These are phyloP conservation scores for Leccinum arenicola DNA, from an alignment of 768 basidiomycete genomes.

Conservation along the genomic window DNA sequence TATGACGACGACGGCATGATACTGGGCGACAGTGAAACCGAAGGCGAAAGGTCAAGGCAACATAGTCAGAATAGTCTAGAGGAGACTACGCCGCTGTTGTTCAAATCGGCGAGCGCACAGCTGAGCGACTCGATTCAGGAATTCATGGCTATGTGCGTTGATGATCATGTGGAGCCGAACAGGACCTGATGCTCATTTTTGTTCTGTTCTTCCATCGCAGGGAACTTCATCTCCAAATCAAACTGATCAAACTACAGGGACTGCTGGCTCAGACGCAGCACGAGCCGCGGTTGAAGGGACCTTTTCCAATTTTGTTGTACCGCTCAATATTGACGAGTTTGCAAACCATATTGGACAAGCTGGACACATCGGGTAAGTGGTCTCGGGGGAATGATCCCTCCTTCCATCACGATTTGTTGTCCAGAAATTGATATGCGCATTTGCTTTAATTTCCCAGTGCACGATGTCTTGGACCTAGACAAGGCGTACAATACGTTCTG, in stretches of 20 bases:
- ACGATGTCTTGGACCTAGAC: slow-evolving; percentile 37
- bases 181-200: slow-evolving; percentile 3
- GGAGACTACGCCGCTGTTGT: slow-evolving; percentile 32
- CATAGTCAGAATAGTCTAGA: slow-evolving; percentile 9
- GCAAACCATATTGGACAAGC: slow-evolving; percentile 80
- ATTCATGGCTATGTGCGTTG: slow-evolving; percentile 87
- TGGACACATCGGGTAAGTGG: slow-evolving; percentile 59
- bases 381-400: slow-evolving; percentile 71
- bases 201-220: slow-evolving; percentile 37
- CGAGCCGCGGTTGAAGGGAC: slow-evolving; percentile 94
- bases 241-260: slow-evolving; percentile 80
- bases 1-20: slow-evolving; percentile 25
- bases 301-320: slow-evolving; percentile 86
- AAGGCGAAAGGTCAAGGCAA: background rate
- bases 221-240: slow-evolving; percentile 94
- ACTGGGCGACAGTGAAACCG: slow-evolving; percentile 2
- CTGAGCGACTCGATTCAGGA: slow-evolving; percentile 69
- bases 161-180: background rate
- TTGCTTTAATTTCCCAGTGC: slow-evolving; percentile 62
- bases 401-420: slow-evolving; percentile 64
- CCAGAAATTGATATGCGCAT: slow-evolving; percentile 68
- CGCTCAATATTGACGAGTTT: slow-evolving; percentile 77
- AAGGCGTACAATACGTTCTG: slow-evolving; percentile 51
- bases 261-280: slow-evolving; percentile 87
- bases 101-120: slow-evolving; percentile 38